Conservation (phyloP, 345 rosid species). For the Eucalyptus pumila region DNA sequence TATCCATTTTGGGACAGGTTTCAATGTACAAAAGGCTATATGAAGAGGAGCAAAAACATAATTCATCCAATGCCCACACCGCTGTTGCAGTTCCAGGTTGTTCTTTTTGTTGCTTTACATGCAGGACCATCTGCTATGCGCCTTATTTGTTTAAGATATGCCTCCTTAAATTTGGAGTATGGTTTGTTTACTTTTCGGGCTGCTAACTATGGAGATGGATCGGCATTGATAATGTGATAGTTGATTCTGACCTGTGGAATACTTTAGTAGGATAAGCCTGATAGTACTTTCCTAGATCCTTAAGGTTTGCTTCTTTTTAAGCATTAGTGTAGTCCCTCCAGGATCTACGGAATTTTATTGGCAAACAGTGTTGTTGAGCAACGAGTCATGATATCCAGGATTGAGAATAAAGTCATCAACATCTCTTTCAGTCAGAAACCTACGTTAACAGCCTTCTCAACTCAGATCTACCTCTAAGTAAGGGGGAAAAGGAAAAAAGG, state of each 20-base stretch:
- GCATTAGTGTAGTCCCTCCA: not conserved
- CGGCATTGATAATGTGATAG: not conserved
- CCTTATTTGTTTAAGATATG: not conserved
- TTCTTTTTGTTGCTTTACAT: not conserved
- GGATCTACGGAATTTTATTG: not conserved
- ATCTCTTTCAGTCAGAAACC: not conserved
- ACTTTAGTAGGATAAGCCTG: not conserved
- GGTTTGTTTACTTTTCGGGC: not conserved
- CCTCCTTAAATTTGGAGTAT: not conserved
- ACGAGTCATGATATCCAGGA: not conserved
- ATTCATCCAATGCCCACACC: conserved; percentile 28
- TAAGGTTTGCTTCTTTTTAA: not conserved
- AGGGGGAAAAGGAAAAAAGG: not conserved
- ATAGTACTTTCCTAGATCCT: not conserved
- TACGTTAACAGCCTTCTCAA: not conserved
- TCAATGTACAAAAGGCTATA: conserved; percentile 86
- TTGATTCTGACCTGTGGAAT: not conserved
- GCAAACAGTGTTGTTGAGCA: not conserved
- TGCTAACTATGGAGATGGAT: not conserved
- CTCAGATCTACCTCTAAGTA: not conserved
- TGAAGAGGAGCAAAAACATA: conserved; percentile 80
- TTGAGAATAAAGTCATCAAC: not conserved
- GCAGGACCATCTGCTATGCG: not conserved
- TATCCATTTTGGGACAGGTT: conserved; percentile 31
- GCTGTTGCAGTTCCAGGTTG: conserved; percentile 44